Base-by-base conservation (phyloP, 164 flowering plant species). In the Umbilicus rupestris region DNA sequence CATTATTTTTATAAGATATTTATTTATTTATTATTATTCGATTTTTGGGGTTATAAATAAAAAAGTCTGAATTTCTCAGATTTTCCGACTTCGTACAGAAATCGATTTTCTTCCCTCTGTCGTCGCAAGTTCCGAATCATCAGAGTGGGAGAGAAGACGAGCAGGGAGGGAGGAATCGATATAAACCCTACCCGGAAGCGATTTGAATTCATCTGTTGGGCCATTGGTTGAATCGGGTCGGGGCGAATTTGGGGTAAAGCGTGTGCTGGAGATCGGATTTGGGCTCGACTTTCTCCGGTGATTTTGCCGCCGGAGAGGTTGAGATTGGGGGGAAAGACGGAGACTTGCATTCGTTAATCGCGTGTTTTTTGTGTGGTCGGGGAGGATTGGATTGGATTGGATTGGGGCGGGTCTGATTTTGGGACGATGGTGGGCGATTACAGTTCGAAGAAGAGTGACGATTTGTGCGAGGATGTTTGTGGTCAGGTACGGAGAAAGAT, bases 401-500 rank as follows among this genome's bases (percentile, higher is more conserved):
- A n/a, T n/a, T n/a, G n/a, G n/a, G n/a, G n/a, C n/a, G n/a, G 60
- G 29, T 50, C 57, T 50, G 29, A 8, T 7, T 20, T 55, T 55
- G 19, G 35, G 17, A 55, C 39, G 30, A 69, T 60, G 66, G 81
- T 83, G 86, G 91, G 77, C 66, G 87, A 90, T 65, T 85, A 79
- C 59, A 67, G 62, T 72, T 88, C 83, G 46, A 90, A 88, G 83
- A 90, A 90, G 76, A 77, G 85, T 49, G 95, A 90, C 75, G 95
- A 83, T 76, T 76, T 87, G 20, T 90, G 92, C 67, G 83, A 79
- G 26, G 88, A 80, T n/a, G 85, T 88, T 72, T 88, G 95, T 70
- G 89, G 97, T 14, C 81, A 90, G 97, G 97, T 88, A 74, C 47
- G 62, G 60, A 15, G 55, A 15, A 19, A 29, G 3, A 3, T 69